These are phyloP conservation scores for Globisporangium uncinulatum DNA, from an alignment of 352 stramenopile genomes.

Conservation along the genomic window DNA sequence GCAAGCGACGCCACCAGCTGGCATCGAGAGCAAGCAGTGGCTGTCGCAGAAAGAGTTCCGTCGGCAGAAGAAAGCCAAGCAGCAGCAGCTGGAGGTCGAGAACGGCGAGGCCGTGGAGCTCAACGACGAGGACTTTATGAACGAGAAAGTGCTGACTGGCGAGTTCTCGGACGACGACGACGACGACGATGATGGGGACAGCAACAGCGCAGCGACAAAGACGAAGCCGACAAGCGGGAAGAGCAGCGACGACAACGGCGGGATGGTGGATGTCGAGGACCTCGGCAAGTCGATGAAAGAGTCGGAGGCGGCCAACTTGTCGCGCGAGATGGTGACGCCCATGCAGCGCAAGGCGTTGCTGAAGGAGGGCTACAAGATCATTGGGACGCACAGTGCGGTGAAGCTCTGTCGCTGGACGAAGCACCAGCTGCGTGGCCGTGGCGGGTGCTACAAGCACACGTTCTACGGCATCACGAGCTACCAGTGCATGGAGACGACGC, in stretches of 20 bases:
- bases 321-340: constrained; percentile 93
- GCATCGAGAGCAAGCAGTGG: constrained; percentile 32
- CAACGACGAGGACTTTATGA: constrained; percentile 84
- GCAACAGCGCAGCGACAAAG: not conserved
- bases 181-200: constrained; percentile 23
- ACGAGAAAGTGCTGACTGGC: constrained; percentile 69
- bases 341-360: constrained; percentile 92
- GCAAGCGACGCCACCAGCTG: constrained; percentile 16
- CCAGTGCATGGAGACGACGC: constrained; percentile 99
- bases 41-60: constrained; percentile 81
- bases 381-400: constrained; percentile 96
- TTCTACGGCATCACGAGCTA: constrained; percentile 99
- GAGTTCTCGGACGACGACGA: constrained; percentile 69
- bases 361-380: constrained; percentile 99
- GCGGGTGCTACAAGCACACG: constrained; percentile 99
- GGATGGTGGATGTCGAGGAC: constrained; percentile 83
- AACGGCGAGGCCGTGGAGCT: constrained; percentile 56
- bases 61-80: constrained; percentile 77
- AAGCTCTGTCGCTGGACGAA: constrained; percentile 99
- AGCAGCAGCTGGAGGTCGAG: constrained; percentile 37
- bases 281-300: constrained; percentile 86
- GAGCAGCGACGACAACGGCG: constrained; percentile 26
- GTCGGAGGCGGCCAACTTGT: constrained; percentile 56
- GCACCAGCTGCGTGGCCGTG: constrained; percentile 94
- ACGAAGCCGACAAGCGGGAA: constrained; percentile 9